Base-by-base conservation (phyloP, 257 asterid genomes). In the Avicennia marina region DNA sequence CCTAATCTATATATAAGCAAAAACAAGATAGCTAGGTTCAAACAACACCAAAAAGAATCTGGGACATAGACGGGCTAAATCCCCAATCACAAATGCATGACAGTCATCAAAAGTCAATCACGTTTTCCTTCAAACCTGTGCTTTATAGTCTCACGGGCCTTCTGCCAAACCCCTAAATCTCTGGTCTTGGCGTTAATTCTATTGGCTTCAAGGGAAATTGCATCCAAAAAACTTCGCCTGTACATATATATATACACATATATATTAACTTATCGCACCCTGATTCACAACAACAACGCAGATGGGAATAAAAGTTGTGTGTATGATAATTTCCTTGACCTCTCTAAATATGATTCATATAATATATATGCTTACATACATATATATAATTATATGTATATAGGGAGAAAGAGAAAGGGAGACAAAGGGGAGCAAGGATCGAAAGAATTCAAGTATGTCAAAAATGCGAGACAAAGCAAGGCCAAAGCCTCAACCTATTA, bases 61-160 rank as follows among this genome's bases (percentile, higher is more conserved):
- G 26, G 7, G 6, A 17, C 53, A 44, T 20, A 17, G 7, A 46
- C 1, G 53, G 17, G 11, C n/a, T 13, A 38, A 58, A 56, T 65
- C 66, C 64, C 58, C 69, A 67, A 77, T 68, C 72, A 66, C 21
- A 44, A 56, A 58, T 63, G 79, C 72, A 72, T 49, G 64, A 53
- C 9, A 62, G 31, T 48, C 31, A 53, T 55, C 39, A 60, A 47
- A 68, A 74, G 73, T 53, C 62, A 65, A 45, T 59, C 31, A 19
- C 57, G 50, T 63, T 60, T 48, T 12, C 66, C 58, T 58, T 64
- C 53, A 62, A 69, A 72, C 67, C 70, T 59, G 57, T 62, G 63
- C n/a, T 38, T 39, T 56, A 54, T 25, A 43, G 53, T 57, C 25
- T 47, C 40, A 49, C 53, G 64, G 70, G 59, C 75, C 56, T 48